Conservation (phyloP, 495 filamentous ascomycete species). For the Talaromyces wortmannii region DNA sequence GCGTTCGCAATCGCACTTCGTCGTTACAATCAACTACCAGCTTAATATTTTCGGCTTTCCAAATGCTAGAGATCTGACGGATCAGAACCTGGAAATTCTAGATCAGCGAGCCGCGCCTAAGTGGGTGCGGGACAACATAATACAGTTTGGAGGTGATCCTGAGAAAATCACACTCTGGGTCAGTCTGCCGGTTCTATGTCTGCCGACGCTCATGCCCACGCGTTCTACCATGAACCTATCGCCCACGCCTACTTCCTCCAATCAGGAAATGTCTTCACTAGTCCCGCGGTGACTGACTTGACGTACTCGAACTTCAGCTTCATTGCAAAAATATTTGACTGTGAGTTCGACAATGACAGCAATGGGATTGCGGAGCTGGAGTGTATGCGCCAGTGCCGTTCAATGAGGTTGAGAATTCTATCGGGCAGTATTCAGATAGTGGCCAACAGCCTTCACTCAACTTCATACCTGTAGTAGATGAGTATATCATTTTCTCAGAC, state of each 20-base stretch:
- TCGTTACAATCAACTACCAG: slow-evolving; percentile 34
- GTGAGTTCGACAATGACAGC: not conserved
- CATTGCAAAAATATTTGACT: not conserved
- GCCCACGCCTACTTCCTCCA: not conserved
- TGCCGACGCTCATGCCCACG: not conserved
- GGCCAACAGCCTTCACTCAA: slow-evolving; percentile 10
- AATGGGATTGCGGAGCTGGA: slow-evolving; percentile 18
- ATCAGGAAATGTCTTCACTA: not conserved
- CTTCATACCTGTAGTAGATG: slow-evolving; percentile 12
- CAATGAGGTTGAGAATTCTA: slow-evolving; percentile 25
- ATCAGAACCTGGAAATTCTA: slow-evolving; percentile 34
- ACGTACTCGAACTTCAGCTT: not conserved
- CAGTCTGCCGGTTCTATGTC: slow-evolving; percentile 54
- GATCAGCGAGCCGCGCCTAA: slow-evolving; percentile 40
- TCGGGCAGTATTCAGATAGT: slow-evolving; percentile 13
- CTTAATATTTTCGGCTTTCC: slow-evolving; percentile 45
- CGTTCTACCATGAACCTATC: not conserved
- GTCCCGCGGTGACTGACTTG: not conserved
- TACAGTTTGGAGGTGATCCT: slow-evolving; percentile 40
- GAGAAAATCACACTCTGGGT: slow-evolving; percentile 48
- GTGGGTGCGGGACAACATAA: slow-evolving; percentile 60
- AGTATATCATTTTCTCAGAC: slow-evolving; percentile 22
- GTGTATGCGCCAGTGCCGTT: slow-evolving; percentile 39
- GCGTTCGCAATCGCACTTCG: slow-evolving; percentile 46
- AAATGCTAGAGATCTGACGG: slow-evolving; percentile 49